A percentile compares a stretch with the other conserved stretches of the same genome.
phyloP scores from a whole-genome alignment of 441 rosid genomes.

The Monsonia emarginata region DNA sequence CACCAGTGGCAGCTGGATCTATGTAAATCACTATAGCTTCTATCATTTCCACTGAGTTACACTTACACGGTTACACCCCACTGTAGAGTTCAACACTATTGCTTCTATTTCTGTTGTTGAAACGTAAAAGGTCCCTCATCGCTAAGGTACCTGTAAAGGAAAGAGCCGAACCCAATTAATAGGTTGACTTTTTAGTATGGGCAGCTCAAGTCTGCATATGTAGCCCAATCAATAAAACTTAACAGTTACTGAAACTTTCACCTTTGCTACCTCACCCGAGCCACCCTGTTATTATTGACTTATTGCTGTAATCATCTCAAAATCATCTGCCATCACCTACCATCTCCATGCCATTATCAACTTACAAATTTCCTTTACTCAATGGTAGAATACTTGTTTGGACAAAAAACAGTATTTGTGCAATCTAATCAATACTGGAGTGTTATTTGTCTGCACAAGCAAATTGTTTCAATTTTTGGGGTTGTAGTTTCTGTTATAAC shows the following conservation, averaged over 20 bases:
- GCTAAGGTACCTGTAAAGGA: too few species aligned
- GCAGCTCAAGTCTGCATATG: too few species aligned
- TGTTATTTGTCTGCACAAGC: neutral
- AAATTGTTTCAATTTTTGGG: neutral
- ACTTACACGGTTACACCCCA: neutral
- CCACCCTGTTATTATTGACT: neutral
- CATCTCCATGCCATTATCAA: neutral
- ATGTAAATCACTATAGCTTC: neutral
- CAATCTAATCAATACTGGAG: neutral
- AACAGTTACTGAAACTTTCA: neutral
- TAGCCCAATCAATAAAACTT: too few species aligned
- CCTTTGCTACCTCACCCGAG: neutral
- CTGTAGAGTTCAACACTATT: neutral
- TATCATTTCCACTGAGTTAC: neutral
- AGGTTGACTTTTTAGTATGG: too few species aligned
- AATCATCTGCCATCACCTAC: neutral
- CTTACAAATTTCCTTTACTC: neutral
- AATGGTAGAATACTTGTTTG: neutral
- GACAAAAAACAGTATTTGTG: neutral
- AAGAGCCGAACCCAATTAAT: too few species aligned
- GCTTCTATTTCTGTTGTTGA: neutral
- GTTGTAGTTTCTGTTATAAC: neutral
- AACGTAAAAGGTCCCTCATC: too few species aligned
- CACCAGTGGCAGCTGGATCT: neutral
- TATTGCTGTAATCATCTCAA: neutral